phyloP scores from a whole-genome alignment of 371 early-diverging fungal genomes.

The Batrachochytrium dendrobatidis region DNA sequence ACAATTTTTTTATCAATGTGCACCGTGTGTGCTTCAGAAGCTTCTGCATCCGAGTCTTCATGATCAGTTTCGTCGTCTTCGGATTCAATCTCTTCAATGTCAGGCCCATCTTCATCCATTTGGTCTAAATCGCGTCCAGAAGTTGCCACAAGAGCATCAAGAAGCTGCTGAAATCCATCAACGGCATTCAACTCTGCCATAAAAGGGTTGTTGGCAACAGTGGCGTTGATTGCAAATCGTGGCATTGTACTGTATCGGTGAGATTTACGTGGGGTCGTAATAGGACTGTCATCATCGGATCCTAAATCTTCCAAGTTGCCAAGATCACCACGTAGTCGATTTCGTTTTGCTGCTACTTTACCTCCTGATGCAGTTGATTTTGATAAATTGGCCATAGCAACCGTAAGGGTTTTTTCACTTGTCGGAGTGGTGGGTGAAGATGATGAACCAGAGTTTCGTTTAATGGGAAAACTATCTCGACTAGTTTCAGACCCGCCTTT shows the following conservation, averaged over 20 bases:
- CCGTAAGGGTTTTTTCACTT: too few relatives aligned
- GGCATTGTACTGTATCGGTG: not conserved
- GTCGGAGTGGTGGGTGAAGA: too few relatives aligned
- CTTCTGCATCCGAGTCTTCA: not conserved
- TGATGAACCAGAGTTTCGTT: too few relatives aligned
- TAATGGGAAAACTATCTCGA: too few relatives aligned
- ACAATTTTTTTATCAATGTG: not conserved
- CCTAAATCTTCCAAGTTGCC: too few relatives aligned
- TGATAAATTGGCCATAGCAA: too few relatives aligned
- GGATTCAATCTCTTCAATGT: not conserved
- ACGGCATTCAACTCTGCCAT: not conserved
- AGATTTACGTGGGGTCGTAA: too few relatives aligned
- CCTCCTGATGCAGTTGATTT: too few relatives aligned
- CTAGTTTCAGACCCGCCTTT: too few relatives aligned
- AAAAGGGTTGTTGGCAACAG: not conserved
- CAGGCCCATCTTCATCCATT: constrained; percentile 6
- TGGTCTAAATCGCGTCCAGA: constrained; percentile 8
- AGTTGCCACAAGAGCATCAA: not conserved
- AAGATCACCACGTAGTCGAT: too few relatives aligned
- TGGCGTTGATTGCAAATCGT: not conserved
- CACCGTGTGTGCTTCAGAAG: not conserved
- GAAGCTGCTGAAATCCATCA: not conserved
- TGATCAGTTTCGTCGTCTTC: constrained; percentile 3
- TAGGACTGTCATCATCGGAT: too few relatives aligned
- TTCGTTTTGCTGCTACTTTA: too few relatives aligned